Percentiles rank a stretch among this genome's conserved stretches.
phyloP scores from a whole-genome alignment of 108 stramenopile species.

The Cyclostephanos tholiformis region DNA sequence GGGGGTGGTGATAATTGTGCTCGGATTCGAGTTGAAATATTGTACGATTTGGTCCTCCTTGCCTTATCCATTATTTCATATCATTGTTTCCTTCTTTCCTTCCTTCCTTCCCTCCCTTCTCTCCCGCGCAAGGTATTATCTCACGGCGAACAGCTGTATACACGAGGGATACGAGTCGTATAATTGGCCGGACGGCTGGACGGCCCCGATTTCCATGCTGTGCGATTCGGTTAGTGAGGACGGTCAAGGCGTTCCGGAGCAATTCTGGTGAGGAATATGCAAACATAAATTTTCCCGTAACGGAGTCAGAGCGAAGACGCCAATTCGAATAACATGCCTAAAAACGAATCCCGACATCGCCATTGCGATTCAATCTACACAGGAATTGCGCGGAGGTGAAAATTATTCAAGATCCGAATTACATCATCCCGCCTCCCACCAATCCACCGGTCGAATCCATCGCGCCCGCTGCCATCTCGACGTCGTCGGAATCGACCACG shows the following conservation, averaged over 20 bases:
- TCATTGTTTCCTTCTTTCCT: too few species aligned
- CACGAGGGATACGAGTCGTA: conserved; percentile 48
- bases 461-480: background rate
- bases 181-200: conserved; percentile 45
- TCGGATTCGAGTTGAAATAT: too few species aligned
- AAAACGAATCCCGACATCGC: background rate
- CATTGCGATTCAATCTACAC: too few species aligned
- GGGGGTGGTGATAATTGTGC: too few species aligned
- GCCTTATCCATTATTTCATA: too few species aligned
- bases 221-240: conserved; percentile 33
- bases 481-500: conserved; percentile 6
- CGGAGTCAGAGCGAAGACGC: too few species aligned
- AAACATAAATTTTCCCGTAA: too few species aligned
- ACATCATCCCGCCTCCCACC: background rate
- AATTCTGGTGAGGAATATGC: conserved; percentile 10
- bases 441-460: background rate
- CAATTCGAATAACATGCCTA: background rate
- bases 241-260: conserved; percentile 14
- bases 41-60: too few species aligned
- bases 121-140: conserved; percentile 42
- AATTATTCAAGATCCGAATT: conserved; percentile 13
- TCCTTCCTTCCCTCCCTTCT: background rate
- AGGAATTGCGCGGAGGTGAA: conserved; percentile 41
- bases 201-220: background rate
- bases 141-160: conserved; percentile 52